Base-by-base conservation (phyloP, 2,329 filamentous ascomycete species). In the Fusarium marasasianum region DNA sequence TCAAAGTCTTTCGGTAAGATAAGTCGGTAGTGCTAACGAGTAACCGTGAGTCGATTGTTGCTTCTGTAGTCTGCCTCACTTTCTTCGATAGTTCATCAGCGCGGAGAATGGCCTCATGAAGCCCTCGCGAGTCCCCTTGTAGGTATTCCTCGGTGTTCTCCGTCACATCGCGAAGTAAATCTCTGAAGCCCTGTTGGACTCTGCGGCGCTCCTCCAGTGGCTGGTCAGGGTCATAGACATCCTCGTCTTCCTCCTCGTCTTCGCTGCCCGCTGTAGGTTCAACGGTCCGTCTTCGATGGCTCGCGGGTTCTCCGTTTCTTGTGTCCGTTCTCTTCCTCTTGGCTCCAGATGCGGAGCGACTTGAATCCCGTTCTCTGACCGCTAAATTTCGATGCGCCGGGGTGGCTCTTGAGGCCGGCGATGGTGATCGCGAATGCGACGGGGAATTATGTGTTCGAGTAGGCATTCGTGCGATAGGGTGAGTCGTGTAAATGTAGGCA, bases 51-150 rank as follows among this genome's bases (percentile, higher is more conserved):
- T 99, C 96, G 69, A 97, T 92, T 2, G 93, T 94, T 2, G 96
- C 96, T 81, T 98, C 96, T 5, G 92, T 91, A 1, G 96, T 98
- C 84, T 98, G 95, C 78, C 93, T 94, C 69, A 97, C 92, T 75
- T 90, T 87, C 63, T 87, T 86, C 70, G 92, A 91, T 20, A 92
- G 83, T 41, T 86, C 82, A 76, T 96, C 91, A 22, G 93, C 91
- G 72, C 88, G 87, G 31, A 88, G 81, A 31, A 98, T 85, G 3
- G 91, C 90, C 15, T 92, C 86, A 66, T 89, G 85, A 22, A 98
- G 85, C 4, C 91, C 90, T 31, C 87, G 85, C 14, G 92, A 93
- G 43, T 90, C 89, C 3, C 88, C 86, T 74, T 91, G 87, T 31
- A 97, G 83, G 69, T 91, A 93, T 76, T 96, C 92, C 70, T 93